phyloP scores from a whole-genome alignment of 305 asterid genomes.

The Monarda citriodora region DNA sequence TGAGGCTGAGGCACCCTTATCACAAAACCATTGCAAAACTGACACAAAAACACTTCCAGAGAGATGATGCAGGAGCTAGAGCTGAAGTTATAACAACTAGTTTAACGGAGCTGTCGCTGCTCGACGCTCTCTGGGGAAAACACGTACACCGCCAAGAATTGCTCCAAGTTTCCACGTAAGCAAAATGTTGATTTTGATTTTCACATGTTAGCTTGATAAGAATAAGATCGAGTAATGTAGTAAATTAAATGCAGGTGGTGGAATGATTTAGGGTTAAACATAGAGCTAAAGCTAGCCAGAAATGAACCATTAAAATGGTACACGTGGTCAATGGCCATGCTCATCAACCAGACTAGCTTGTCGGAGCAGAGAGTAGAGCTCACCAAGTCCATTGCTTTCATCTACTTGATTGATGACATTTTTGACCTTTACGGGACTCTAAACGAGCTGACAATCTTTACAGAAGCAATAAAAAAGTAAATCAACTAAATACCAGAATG shows the following conservation, averaged over 20 bases:
- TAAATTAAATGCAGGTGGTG: constrained; percentile 38
- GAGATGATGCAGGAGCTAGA: no score
- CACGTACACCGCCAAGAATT: constrained; percentile 13
- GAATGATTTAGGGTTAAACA: constrained; percentile 23
- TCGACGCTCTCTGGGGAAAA: not conserved
- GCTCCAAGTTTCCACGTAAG: constrained; percentile 16
- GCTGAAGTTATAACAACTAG: not conserved
- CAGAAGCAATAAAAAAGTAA: constrained; percentile 20
- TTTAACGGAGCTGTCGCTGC: constrained; percentile 5
- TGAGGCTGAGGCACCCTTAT: constrained; percentile 18
- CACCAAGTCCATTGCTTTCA: constrained; percentile 30
- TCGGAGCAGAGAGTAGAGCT: constrained; percentile 33
- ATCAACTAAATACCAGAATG: no score
- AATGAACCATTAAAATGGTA: constrained; percentile 45
- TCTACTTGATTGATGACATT: constrained; percentile 44
- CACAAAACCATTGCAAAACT: constrained; percentile 17
- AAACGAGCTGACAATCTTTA: constrained; percentile 25
- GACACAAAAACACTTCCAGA: not conserved
- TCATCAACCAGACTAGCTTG: constrained; percentile 18
- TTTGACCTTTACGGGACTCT: constrained; percentile 40
- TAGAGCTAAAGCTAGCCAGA: constrained; percentile 30
- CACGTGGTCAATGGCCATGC: constrained; percentile 36
- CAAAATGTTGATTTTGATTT: no score
- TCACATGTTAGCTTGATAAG: no score
- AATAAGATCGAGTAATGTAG: no score